Evolutionary conservation across 2,329 filamentous ascomycete genomes (phyloP).

Genomic region (Basipetospora chlamydospora): DNA sequence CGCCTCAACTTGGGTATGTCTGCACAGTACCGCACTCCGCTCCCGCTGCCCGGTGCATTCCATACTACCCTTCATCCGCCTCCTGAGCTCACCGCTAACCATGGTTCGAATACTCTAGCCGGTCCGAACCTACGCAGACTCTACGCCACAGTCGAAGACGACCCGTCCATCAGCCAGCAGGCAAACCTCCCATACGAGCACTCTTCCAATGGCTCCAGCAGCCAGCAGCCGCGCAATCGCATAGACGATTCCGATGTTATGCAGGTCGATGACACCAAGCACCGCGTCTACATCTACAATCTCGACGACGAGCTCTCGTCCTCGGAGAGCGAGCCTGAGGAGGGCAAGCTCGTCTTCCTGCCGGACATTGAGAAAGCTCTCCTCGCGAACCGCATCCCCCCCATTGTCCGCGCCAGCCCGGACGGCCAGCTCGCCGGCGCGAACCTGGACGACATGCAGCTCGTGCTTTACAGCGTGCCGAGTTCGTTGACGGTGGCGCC

Average conservation of each 20-base stretch:
- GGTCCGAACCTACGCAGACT: conserved; percentile 3
- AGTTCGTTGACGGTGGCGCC: conserved; percentile 60
- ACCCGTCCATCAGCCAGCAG: background rate
- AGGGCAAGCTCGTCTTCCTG: conserved; percentile 57
- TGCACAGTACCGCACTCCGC: conserved; percentile 2
- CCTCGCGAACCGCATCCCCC: conserved; percentile 52
- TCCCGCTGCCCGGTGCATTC: too few species aligned
- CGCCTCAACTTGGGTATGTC: conserved; percentile 64
- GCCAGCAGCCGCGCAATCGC: conserved; percentile 7
- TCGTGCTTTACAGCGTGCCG: conserved; percentile 77
- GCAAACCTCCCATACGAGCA: too few species aligned
- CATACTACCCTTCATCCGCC: too few species aligned
- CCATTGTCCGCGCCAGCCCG: conserved; percentile 44
- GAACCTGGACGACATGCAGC: conserved; percentile 43
- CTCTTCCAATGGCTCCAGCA: conserved; percentile 10
- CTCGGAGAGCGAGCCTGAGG: conserved; percentile 36
- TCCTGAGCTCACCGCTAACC: background rate
- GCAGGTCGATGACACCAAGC: conserved; percentile 73
- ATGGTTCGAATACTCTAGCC: background rate
- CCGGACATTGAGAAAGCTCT: conserved; percentile 77
- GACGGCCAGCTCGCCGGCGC: conserved; percentile 25
- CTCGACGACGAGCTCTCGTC: conserved; percentile 72
- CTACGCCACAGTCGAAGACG: conserved; percentile 5
- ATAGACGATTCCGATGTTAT: conserved; percentile 44
- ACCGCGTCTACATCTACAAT: conserved; percentile 84